Evolutionary conservation across 371 early-diverging fungal species (phyloP), one percentile per base, ranked within the genome.

Genomic region (Actinomortierella wolfii): DNA sequence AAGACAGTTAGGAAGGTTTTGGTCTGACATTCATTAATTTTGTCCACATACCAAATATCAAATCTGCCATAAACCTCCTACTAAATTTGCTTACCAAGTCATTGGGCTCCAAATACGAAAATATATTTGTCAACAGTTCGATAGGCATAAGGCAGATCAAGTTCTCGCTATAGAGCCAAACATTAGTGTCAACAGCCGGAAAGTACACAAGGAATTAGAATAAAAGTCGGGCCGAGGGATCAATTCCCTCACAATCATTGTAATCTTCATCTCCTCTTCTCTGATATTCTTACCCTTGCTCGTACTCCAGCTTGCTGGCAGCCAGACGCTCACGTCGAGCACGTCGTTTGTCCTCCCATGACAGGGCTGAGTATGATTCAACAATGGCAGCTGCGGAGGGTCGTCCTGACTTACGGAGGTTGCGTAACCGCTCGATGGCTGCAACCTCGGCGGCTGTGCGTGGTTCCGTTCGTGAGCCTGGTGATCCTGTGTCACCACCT

Each of bases 111-210:
- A 73, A 45, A 49, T 67, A 61, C 3, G 74, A 66, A 7, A 73
- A 55, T 45, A 73, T 63, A 39, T 73, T 62, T 8, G 67, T 59
- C 18, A 73, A 60, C 13, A 73, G 20, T 21, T 73, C 74, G 34
- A 67, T 34, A 11, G 74, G 67, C 3, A 73, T 26, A 0, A 67
- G 53, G 41, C 67, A 67, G 18, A 73, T 59, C 11, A 73, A 26
- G 24, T 71, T 71, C 15, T 54, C 56, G 4, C 71, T 71, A 51
- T 23, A 0, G 26, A 21, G 24, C 42, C 0, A 14, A 7, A n/a
- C 24, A 21, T 11, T 0, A 34, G n/a, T n/a, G n/a, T n/a, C 45
- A 18, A 21, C 46, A 48, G 21, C 25, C 13, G 20, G 25, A 18
- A 18, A 48, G 49, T 23, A 15, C 1, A n/a, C n/a, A n/a, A n/a